Conservation (phyloP, 768 basidiomycete genomes). For the Coprinellus micaceus region DNA sequence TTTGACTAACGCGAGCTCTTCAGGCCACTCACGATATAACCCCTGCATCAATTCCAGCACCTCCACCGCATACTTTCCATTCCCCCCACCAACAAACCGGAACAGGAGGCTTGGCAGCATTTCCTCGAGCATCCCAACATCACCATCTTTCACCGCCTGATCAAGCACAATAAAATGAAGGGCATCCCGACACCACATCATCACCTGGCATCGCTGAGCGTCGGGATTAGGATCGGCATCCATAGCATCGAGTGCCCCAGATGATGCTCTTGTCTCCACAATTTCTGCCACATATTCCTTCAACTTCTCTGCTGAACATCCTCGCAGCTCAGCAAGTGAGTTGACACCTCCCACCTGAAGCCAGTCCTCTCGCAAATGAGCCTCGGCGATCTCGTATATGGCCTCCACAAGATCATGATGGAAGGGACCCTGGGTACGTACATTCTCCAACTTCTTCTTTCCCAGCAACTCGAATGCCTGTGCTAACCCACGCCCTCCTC, state of each 20-base stretch:
- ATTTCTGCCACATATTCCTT: neutral
- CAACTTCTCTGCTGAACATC: neutral
- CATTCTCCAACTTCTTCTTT: slow-evolving; percentile 25
- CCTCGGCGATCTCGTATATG: slow-evolving; percentile 32
- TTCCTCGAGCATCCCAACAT: slow-evolving; percentile 34
- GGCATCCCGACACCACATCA: slow-evolving; percentile 34
- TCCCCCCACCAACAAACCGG: slow-evolving; percentile 31
- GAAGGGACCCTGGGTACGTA: slow-evolving; percentile 28
- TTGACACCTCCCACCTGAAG: slow-evolving; percentile 20
- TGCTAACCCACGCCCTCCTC: slow-evolving; percentile 21
- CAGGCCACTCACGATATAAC: slow-evolving; percentile 28
- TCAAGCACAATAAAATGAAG: slow-evolving; percentile 34
- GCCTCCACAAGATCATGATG: slow-evolving; percentile 34
- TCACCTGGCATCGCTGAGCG: slow-evolving; percentile 20
- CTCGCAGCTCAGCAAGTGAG: slow-evolving; percentile 23
- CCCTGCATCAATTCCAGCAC: slow-evolving; percentile 32
- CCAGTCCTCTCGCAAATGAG: slow-evolving; percentile 35
- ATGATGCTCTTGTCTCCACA: neutral
- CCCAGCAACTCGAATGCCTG: slow-evolving; percentile 29
- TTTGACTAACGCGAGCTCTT: slow-evolving; percentile 22
- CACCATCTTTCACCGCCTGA: slow-evolving; percentile 32
- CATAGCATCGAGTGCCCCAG: neutral
- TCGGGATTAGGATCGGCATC: slow-evolving; percentile 17
- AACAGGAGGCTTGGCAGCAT: slow-evolving; percentile 28
- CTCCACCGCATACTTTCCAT: slow-evolving; percentile 31